Evolutionary conservation across 2,329 filamentous ascomycete genomes (phyloP).

Genomic region (Eurotiales sp.): DNA sequence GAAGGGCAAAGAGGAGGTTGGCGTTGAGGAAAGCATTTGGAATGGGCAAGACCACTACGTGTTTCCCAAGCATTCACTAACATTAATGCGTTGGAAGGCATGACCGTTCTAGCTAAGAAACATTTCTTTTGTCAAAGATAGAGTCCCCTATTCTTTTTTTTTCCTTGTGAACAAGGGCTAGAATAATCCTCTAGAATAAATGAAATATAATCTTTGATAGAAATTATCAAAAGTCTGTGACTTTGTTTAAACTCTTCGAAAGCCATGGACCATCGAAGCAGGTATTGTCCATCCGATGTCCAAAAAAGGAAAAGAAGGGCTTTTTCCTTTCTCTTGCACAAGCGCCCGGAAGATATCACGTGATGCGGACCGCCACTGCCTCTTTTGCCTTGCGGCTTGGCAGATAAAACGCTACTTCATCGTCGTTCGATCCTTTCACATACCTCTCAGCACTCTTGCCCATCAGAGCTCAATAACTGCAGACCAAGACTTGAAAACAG

Average conservation of each 20-base stretch:
- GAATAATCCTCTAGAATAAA: neutral
- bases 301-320: neutral
- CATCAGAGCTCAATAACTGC: neutral
- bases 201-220: neutral
- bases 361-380: neutral
- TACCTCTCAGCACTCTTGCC: neutral
- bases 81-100: slow-evolving; percentile 58
- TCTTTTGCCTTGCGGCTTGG: no score
- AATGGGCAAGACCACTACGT: slow-evolving; percentile 58
- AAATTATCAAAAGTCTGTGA: neutral
- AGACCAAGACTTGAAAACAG: neutral
- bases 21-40: slow-evolving; percentile 60
- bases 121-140: neutral
- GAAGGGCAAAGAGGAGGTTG: slow-evolving; percentile 59
- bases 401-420: neutral
- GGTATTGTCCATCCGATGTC: no score
- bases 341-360: neutral
- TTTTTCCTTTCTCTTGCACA: neutral
- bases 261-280: no score
- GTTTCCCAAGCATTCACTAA: slow-evolving; percentile 69
- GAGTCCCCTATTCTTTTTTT: neutral
- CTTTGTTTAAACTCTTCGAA: neutral
- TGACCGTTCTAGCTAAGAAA: neutral
- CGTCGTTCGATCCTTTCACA: neutral
- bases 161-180: neutral